Conservation (phyloP, 2,329 filamentous ascomycete genomes). For the Colletotrichum musicola region DNA sequence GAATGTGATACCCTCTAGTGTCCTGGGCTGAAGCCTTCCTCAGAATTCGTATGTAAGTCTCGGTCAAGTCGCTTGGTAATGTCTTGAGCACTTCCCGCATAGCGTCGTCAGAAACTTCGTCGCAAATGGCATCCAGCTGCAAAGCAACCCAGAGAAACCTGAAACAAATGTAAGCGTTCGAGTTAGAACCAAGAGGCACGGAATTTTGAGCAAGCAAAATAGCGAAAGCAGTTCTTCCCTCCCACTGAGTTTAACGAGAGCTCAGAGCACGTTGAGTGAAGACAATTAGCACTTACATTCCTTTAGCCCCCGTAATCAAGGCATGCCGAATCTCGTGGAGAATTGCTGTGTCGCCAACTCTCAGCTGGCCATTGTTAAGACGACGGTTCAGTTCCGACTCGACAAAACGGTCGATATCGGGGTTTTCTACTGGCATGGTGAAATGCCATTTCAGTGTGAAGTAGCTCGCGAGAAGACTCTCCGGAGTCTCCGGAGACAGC, state of each 20-base stretch:
- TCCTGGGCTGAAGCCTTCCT: conserved; percentile 43
- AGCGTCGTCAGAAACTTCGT: conserved; percentile 49
- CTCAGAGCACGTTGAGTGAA: not conserved
- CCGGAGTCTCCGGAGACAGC: not conserved
- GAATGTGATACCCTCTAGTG: not conserved
- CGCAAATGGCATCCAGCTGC: conserved; percentile 48
- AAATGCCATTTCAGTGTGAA: not conserved
- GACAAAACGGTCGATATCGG: conserved; percentile 44
- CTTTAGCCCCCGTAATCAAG: conserved; percentile 43
- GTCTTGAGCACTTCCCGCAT: conserved; percentile 49
- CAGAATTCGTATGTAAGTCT: conserved; percentile 50
- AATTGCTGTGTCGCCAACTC: conserved; percentile 37
- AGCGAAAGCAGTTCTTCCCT: no score
- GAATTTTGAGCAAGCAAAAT: no score
- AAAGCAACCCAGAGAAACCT: conserved; percentile 48
- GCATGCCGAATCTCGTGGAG: conserved; percentile 40
- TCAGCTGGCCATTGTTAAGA: conserved; percentile 29
- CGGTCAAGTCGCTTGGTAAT: conserved; percentile 47
- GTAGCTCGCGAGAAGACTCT: not conserved
- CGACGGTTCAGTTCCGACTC: conserved; percentile 30
- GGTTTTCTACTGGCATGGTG: conserved; percentile 42
- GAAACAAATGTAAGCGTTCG: not conserved
- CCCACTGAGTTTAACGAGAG: no score
- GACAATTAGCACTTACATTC: conserved; percentile 44
- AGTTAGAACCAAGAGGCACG: not conserved